Base-by-base conservation (phyloP, 2,329 filamentous ascomycete species). In the Plenodomus tracheiphilus region DNA sequence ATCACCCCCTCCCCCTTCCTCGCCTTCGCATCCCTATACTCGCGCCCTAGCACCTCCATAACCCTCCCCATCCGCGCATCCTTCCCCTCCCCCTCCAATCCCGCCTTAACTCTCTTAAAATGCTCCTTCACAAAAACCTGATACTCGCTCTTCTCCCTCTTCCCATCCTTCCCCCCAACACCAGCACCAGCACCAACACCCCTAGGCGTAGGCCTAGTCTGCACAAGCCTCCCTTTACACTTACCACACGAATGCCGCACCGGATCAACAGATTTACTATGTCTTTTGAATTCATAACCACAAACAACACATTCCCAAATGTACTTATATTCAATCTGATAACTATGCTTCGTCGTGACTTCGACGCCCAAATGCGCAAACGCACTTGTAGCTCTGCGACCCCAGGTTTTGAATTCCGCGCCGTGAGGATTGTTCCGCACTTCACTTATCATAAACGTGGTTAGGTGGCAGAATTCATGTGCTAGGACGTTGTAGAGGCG, bases 401-500 rank as follows among this genome's bases (percentile, higher is more conserved):
- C 72, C 83, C 91, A 96, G 1, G 73, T 67, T 71, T 95, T 92
- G 80, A 97, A 97, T 61, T 89, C 87, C 11, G 82, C 80, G 18
- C 92, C 92, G 68, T 97, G 92, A 0, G 91, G 90, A 53, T 89
- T 86, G 47, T 85, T 85, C 37, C 83, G 86, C 30, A 92, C 77
- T 30, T 86, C 84, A 41, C 81, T 86, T 54, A 97, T 78, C 85
- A 97, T 95, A 71, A 93, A 97, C 63, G 91, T 96, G 37, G 90
- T 87, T 1, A 97, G 77, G 67, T 99, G 94, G 71, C 94, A 97
- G 76, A 94, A 97, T 64, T 99, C 94, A 70, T 99, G 94, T 0
- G 93, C 91, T n/a, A 97, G 75, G 0, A 94, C 91, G 70, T 97
- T 97, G 55, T 94, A 80, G 1, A 97, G 81, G 2, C 90, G 84